phyloP scores from a whole-genome alignment of 228 moss, liverwort and hornwort genomes.

The Sphagnum fallax region DNA sequence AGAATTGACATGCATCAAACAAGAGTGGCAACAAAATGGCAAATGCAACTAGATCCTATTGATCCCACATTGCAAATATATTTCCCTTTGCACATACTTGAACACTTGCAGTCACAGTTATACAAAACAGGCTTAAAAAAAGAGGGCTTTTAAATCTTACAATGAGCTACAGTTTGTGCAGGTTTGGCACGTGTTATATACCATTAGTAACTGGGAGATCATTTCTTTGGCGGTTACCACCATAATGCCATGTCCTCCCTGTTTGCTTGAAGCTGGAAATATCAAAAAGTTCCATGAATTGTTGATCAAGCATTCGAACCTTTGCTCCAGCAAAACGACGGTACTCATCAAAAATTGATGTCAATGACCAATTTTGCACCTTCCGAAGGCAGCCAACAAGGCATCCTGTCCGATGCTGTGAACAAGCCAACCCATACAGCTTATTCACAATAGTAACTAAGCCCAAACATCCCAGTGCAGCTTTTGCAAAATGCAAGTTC shows the following conservation, averaged over 20 bases:
- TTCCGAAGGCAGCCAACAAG: slow-evolving; percentile 92
- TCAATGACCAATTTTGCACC: slow-evolving; percentile 91
- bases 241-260: slow-evolving; percentile 57
- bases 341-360: slow-evolving; percentile 90
- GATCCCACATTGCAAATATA: no score
- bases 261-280: slow-evolving; percentile 72
- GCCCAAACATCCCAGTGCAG: background rate
- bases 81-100: no score
- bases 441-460: no score
- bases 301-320: slow-evolving; percentile 90
- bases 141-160: no score
- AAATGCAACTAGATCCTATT: no score
- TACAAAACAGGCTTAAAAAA: no score
- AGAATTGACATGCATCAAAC: no score
- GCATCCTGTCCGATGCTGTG: slow-evolving; percentile 92
- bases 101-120: no score
- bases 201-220: slow-evolving; percentile 19
- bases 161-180: no score
- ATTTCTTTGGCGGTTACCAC: slow-evolving; percentile 47
- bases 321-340: slow-evolving; percentile 91
- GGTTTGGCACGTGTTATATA: slow-evolving; percentile 11
- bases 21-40: no score
- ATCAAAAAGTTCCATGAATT: slow-evolving; percentile 92
- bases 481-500: background rate
- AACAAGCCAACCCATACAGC: background rate